A percentile compares a stretch with the other conserved stretches of the same genome.
phyloP scores from a whole-genome alignment of 2,329 filamentous ascomycete species.

The Penicillium crustosum region DNA sequence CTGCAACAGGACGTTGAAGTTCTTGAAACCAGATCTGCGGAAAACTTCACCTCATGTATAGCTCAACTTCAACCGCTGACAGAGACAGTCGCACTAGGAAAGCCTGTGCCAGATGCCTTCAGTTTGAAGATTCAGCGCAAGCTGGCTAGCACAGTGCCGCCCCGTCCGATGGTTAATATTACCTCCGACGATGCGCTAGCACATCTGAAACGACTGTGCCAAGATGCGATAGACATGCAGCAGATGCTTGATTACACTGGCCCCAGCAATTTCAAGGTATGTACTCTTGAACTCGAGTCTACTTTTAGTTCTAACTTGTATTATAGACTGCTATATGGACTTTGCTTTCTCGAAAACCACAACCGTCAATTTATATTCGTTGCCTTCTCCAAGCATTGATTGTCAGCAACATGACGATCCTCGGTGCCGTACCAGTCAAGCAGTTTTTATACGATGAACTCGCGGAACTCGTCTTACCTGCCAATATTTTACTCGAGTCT shows the following conservation, averaged over 20 bases:
- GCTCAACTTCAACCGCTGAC: conserved; percentile 56
- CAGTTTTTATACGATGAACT: conserved; percentile 80
- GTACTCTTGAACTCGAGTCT: conserved; percentile 19
- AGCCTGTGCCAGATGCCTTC: conserved; percentile 72
- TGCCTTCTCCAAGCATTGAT: conserved; percentile 75
- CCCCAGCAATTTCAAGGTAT: conserved; percentile 68
- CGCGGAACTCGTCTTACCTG: conserved; percentile 71
- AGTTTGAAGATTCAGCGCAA: conserved; percentile 88
- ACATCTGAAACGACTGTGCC: conserved; percentile 68
- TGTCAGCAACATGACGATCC: conserved; percentile 68
- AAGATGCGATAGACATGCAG: conserved; percentile 68
- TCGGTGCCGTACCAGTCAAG: conserved; percentile 67
- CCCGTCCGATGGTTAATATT: conserved; percentile 79
- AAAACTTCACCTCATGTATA: conserved; percentile 36
- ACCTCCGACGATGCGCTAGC: conserved; percentile 69
- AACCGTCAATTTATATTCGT: conserved; percentile 80
- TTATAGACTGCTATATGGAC: conserved; percentile 67
- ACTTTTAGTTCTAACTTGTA: conserved; percentile 5
- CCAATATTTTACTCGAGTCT: conserved; percentile 68
- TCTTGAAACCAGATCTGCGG: conserved; percentile 31
- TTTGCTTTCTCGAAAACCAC: conserved; percentile 76
- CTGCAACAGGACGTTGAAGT: conserved; percentile 41
- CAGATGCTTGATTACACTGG: conserved; percentile 67
- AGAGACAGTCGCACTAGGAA: conserved; percentile 62
- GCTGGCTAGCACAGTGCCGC: conserved; percentile 89